Base-by-base conservation (phyloP, 1,284 basidiomycete genomes). In the Amylostereum chailletii region DNA sequence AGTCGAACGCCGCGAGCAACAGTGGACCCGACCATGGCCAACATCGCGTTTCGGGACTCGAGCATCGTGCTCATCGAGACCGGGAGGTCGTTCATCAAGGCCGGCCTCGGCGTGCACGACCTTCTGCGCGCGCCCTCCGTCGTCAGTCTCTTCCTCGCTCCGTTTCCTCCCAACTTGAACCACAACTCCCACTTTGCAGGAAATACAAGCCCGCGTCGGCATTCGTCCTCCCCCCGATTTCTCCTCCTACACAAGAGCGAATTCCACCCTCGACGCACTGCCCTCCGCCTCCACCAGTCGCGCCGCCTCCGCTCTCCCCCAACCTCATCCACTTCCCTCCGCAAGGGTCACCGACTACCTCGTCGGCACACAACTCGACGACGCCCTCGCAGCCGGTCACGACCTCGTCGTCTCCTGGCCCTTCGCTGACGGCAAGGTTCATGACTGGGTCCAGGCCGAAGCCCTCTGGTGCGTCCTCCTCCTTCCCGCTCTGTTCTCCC, bases 361-460 rank as follows among this genome's bases (percentile, higher is more conserved):
- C 10, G 88, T 94, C 46, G 94, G 94, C 0, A 62, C 79, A 2
- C 81, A 83, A 51, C 75, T 96, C 6, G 86, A 90, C 55, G 86
- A 90, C 54, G 91, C 90, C 0, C 67, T 91, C 37, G 77, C 75
- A 5, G 74, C 81, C 8, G 84, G 81, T 11, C 83, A 88, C 50
- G 82, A 87, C 44, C 65, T 94, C 26, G 70, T 80, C 26, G 65
- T 94, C 26, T 87, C 81, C 40, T 94, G 88, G 86, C 93, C 94
- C 1, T 92, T 97, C 60, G 77, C 79, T 50, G 78, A 86, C 32
- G 86, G 83, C 4, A 75, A 79, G 56, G 72, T 94, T 43, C 71
- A 69, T 39, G 90, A 97, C 63, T 97, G 89, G 85, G 77, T 76
- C n/a, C 94, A 94, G 56, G 85, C 91, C 40, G 92, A 94, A 63